These are phyloP conservation scores for Pythium utonaiense DNA, from an alignment of 352 stramenopile genomes.

Conservation along the genomic window DNA sequence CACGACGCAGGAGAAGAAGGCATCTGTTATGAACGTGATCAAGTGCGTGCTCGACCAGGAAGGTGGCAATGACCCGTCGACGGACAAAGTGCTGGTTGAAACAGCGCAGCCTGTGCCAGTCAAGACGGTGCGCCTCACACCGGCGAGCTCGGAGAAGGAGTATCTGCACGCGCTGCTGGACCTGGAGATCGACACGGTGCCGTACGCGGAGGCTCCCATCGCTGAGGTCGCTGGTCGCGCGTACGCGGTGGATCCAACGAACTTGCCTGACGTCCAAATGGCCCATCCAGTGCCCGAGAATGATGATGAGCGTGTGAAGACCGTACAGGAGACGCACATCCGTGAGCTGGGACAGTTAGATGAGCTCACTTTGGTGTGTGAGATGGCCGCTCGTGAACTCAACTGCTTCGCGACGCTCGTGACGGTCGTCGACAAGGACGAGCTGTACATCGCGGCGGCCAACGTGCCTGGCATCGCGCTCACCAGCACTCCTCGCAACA, in stretches of 20 bases:
- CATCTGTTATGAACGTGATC: conserved; percentile 45
- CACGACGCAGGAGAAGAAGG: conserved; percentile 29
- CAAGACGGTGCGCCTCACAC: conserved; percentile 2
- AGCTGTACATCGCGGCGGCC: conserved; percentile 46
- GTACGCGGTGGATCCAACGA: conserved; percentile 36
- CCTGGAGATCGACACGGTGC: conserved; percentile 5
- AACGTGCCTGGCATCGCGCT: conserved; percentile 32
- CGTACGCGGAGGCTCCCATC: conserved; percentile 16
- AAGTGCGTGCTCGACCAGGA: conserved; percentile 45
- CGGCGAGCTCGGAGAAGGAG: conserved; percentile 15
- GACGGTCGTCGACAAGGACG: conserved; percentile 54
- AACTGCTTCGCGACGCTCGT: conserved; percentile 52
- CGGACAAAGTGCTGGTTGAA: not conserved
- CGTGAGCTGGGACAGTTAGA: conserved; percentile 46
- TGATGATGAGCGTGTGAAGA: conserved; percentile 43
- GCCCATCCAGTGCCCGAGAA: conserved; percentile 34
- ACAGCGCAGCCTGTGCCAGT: not conserved
- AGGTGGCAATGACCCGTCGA: not conserved
- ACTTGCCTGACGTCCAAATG: conserved; percentile 31
- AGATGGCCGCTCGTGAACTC: conserved; percentile 50
- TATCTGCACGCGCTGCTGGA: conserved; percentile 14
- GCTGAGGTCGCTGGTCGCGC: conserved; percentile 42
- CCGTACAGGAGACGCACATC: conserved; percentile 43
- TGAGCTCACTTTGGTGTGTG: conserved; percentile 70
- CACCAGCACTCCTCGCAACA: conserved; percentile 42